Conservation (phyloP, 2,329 filamentous ascomycete genomes). For the Mariannaea elegans region DNA sequence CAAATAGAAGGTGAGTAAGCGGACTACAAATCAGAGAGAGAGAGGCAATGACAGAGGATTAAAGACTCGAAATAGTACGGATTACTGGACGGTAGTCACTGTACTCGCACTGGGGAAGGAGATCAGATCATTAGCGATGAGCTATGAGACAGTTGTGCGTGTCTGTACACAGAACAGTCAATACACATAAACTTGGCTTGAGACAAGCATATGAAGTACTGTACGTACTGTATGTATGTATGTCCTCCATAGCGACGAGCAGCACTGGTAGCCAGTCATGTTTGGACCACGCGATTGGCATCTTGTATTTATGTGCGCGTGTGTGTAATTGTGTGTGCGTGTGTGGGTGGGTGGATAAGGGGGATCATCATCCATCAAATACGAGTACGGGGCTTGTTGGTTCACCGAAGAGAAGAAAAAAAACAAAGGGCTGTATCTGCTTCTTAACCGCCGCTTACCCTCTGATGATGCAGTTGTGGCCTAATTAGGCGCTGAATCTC, state of each 20-base stretch:
- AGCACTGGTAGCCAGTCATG: neutral
- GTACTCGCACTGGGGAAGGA: neutral
- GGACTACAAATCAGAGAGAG: neutral
- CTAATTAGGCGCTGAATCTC: neutral
- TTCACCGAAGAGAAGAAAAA: neutral
- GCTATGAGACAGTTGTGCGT: neutral
- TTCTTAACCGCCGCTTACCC: neutral
- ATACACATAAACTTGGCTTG: neutral
- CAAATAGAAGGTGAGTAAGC: neutral
- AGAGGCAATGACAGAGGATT: neutral
- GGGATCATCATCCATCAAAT: neutral
- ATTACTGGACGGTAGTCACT: no score
- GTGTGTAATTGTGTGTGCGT: neutral
- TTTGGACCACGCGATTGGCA: neutral
- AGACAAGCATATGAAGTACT: neutral
- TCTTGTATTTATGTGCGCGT: neutral
- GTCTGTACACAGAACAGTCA: neutral
- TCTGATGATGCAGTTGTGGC: neutral
- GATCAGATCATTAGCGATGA: neutral
- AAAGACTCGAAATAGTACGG: neutral
- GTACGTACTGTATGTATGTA: no score
- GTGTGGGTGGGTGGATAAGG: neutral
- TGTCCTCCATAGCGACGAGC: no score
- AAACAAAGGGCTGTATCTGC: no score
- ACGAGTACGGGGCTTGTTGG: neutral